Evolutionary conservation across 2,329 filamentous ascomycete species (phyloP).

Genomic region (Orbilia javanica): DNA sequence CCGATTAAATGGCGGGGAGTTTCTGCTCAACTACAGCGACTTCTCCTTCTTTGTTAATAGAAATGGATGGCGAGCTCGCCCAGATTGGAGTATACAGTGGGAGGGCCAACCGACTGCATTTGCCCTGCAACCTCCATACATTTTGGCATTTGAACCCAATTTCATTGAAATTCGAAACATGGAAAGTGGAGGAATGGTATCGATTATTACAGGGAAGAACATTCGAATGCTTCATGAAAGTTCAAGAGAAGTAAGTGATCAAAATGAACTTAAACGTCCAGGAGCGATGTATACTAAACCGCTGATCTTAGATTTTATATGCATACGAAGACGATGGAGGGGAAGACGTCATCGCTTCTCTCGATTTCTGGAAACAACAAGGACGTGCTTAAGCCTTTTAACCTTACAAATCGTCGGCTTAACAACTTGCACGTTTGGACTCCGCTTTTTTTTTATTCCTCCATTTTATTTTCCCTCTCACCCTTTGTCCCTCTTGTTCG

Average conservation of each 20-base stretch:
- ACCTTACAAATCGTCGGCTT: background rate
- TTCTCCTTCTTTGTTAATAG: conserved; percentile 99
- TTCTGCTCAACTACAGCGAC: conserved; percentile 96
- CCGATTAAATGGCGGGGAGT: conserved; percentile 88
- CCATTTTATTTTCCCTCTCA: background rate
- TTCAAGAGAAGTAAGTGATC: conserved; percentile 84
- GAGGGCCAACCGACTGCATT: conserved; percentile 93
- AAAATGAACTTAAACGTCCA: background rate
- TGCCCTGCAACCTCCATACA: conserved; percentile 95
- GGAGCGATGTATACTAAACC: conserved; percentile 1
- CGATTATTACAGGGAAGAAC: conserved; percentile 96
- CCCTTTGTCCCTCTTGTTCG: background rate
- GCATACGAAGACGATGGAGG: conserved; percentile 90
- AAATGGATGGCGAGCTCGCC: conserved; percentile 94
- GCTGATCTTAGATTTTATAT: conserved; percentile 82
- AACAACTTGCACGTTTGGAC: conserved; percentile 12
- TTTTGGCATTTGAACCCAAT: conserved; percentile 94
- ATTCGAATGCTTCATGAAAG: conserved; percentile 98
- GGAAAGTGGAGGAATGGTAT: conserved; percentile 88
- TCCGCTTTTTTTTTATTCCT: background rate
- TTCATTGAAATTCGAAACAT: conserved; percentile 98
- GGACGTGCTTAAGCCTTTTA: conserved; percentile 60
- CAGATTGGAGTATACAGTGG: conserved; percentile 98
- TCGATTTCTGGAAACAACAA: conserved; percentile 90
- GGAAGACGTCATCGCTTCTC: conserved; percentile 90